A percentile compares a stretch with the other conserved stretches of the same genome.
phyloP scores from a whole-genome alignment of 2,329 filamentous ascomycete species.

The Pyrenophora teres region DNA sequence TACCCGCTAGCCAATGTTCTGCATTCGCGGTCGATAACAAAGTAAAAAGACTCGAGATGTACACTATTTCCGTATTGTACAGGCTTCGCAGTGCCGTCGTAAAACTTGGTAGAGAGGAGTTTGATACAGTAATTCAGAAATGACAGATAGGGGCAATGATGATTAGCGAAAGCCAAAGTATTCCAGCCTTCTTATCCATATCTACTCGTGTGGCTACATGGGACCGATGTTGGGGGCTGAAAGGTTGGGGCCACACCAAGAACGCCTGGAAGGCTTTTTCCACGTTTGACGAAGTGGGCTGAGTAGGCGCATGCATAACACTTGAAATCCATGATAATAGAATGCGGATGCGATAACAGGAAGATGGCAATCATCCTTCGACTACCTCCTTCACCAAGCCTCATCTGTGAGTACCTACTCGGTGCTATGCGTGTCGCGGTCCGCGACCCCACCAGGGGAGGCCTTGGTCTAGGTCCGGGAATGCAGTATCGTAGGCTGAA shows the following conservation, averaged over 20 bases:
- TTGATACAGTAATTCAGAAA: neutral
- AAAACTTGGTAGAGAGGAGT: neutral
- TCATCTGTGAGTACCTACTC: neutral
- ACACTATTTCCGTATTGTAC: neutral
- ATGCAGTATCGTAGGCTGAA: neutral
- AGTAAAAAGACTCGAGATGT: neutral
- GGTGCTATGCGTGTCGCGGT: neutral
- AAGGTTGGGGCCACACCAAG: slow-evolving; percentile 10
- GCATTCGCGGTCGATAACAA: neutral
- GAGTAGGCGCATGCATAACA: neutral
- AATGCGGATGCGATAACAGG: neutral
- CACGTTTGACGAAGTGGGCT: neutral
- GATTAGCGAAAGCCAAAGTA: neutral
- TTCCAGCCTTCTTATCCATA: neutral
- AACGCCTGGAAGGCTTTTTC: slow-evolving; percentile 1
- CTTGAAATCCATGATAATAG: neutral
- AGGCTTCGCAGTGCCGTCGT: neutral
- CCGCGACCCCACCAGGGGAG: neutral
- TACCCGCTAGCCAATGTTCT: neutral
- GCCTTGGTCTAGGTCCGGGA: neutral
- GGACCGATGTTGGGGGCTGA: slow-evolving; percentile 12
- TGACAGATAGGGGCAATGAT: neutral
- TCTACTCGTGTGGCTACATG: neutral
- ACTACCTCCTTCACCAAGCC: neutral
- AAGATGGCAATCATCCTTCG: neutral